Evolutionary conservation across 2,329 filamentous ascomycete species (phyloP).

Genomic region (Apiospora marii): DNA sequence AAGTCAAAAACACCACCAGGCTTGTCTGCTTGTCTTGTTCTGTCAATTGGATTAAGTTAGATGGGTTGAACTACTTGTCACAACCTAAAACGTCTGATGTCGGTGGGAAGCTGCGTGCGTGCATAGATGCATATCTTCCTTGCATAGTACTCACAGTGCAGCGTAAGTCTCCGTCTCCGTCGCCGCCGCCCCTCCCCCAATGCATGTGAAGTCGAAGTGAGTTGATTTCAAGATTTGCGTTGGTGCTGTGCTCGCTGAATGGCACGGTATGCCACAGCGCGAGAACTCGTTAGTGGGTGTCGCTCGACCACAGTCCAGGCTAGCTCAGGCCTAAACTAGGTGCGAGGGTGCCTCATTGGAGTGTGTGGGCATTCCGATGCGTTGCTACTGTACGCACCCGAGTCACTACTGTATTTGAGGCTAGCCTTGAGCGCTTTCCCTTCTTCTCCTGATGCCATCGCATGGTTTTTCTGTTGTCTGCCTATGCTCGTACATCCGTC

Average conservation of each 20-base stretch:
- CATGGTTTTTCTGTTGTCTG: neutral
- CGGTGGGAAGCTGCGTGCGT: neutral
- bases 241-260: neutral
- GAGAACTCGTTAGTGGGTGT: neutral
- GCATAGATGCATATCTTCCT: neutral
- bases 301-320: neutral
- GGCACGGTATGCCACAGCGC: neutral
- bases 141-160: no score
- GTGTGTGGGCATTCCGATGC: conserved; percentile 9
- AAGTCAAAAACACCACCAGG: conserved; percentile 1
- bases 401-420: neutral
- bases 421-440: neutral
- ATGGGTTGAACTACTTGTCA: conserved; percentile 17
- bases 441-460: conserved; percentile 1
- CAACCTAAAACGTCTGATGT: conserved; percentile 15
- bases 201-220: neutral
- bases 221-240: neutral
- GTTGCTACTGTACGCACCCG: conserved; percentile 16
- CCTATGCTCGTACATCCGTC: neutral
- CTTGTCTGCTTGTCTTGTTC: conserved; percentile 18
- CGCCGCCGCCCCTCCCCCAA: neutral
- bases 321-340: neutral
- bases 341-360: neutral
- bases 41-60: conserved; percentile 3
- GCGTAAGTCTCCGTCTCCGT: no score